Conservation (phyloP, 2,329 filamentous ascomycete species). For the Cladobotryum mycophilum region DNA sequence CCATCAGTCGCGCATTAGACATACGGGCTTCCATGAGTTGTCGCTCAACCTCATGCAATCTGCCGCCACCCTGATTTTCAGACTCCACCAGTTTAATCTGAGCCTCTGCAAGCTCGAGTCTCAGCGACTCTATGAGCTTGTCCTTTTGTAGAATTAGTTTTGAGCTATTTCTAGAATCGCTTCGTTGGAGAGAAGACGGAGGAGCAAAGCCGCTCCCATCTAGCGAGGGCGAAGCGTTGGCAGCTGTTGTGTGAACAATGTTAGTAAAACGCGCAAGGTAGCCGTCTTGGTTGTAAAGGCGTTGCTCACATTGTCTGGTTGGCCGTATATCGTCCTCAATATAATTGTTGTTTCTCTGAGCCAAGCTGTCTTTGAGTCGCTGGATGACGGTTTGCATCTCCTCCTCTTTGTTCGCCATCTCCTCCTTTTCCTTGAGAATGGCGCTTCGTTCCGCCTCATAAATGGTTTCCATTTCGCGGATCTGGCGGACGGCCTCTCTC, state of each 20-base stretch:
- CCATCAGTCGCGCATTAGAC: conserved; percentile 92
- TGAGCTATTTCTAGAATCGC: conserved; percentile 83
- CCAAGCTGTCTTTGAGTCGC: conserved; percentile 81
- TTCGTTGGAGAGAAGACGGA: conserved; percentile 74
- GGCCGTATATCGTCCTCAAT: conserved; percentile 50
- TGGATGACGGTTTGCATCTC: conserved; percentile 88
- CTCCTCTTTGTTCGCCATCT: conserved; percentile 75
- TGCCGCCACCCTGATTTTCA: conserved; percentile 85
- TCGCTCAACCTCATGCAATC: conserved; percentile 83
- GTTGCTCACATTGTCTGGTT: conserved; percentile 50
- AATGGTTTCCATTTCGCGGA: conserved; percentile 85
- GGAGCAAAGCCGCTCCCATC: conserved; percentile 80
- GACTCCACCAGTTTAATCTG: conserved; percentile 94
- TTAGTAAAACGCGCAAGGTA: conserved; percentile 14
- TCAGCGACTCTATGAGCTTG: conserved; percentile 86
- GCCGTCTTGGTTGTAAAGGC: background rate
- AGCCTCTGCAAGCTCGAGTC: conserved; percentile 86
- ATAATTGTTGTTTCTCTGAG: conserved; percentile 55
- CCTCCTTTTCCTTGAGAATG: conserved; percentile 87
- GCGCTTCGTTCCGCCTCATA: conserved; percentile 86
- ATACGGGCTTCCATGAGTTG: conserved; percentile 87
- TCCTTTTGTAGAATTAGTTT: conserved; percentile 92
- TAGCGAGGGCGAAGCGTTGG: conserved; percentile 59
- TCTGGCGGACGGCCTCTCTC: conserved; percentile 73
- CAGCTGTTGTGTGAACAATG: conserved; percentile 20